Conservation (phyloP, 2,329 filamentous ascomycete genomes). For the Sporothrix luriei region DNA sequence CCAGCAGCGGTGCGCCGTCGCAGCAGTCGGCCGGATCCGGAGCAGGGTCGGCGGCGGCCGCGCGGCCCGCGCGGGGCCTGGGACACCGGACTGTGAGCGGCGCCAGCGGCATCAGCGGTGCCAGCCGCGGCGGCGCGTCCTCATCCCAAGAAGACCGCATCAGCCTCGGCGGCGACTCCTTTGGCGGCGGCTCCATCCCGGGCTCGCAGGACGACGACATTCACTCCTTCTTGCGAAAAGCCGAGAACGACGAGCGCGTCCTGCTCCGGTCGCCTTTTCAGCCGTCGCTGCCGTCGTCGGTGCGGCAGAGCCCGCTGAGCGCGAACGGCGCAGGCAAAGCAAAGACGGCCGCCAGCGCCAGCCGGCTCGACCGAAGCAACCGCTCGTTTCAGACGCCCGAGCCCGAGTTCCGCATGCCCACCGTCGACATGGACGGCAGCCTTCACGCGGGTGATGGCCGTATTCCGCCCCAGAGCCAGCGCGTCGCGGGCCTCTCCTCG, state of each 20-base stretch:
- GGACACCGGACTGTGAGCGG: slow-evolving; percentile 18
- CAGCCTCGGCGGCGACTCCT: slow-evolving; percentile 42
- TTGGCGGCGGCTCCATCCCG: slow-evolving; percentile 46
- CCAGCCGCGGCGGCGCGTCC: slow-evolving; percentile 12
- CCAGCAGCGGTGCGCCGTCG: slow-evolving; percentile 44
- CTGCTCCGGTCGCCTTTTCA: slow-evolving; percentile 59
- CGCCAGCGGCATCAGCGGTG: slow-evolving; percentile 1
- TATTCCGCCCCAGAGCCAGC: slow-evolving; percentile 28
- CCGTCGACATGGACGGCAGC: slow-evolving; percentile 46
- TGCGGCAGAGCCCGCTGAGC: slow-evolving; percentile 41
- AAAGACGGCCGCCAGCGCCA: background rate
- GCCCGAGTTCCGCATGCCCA: slow-evolving; percentile 58
- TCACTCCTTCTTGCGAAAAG: slow-evolving; percentile 55
- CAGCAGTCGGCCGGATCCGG: slow-evolving; percentile 40
- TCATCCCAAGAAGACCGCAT: slow-evolving; percentile 17
- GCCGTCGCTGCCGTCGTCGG: slow-evolving; percentile 52
- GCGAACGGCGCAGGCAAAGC: slow-evolving; percentile 29
- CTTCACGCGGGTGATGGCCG: slow-evolving; percentile 34
- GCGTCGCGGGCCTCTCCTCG: slow-evolving; percentile 38
- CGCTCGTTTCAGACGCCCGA: slow-evolving; percentile 49
- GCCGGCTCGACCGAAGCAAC: background rate
- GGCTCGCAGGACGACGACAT: slow-evolving; percentile 60
- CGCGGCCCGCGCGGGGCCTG: background rate
- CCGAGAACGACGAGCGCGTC: slow-evolving; percentile 59
- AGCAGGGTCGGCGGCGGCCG: background rate